Evolutionary conservation across 805 yeast species (phyloP), one percentile per base, ranked within the genome.

Genomic region (Sporopachydermia lactativora): DNA sequence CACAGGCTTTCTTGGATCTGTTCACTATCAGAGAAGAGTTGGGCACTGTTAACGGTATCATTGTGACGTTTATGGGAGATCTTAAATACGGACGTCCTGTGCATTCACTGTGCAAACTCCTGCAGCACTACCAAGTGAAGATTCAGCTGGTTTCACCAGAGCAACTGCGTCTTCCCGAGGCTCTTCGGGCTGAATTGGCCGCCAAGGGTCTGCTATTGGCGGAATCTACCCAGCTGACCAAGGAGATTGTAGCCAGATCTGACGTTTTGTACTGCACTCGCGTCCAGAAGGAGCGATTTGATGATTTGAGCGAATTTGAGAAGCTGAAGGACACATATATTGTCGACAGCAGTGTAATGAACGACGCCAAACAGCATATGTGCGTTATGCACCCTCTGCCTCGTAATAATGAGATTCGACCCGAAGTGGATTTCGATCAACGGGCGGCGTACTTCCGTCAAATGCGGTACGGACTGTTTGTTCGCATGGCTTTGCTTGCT

Each of bases 371-470:
- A 68, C 86, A 85, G 61, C 96, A 92, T 65, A 92, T 92, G 97
- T 85, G 96, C 62, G 81, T 92, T 48, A 81, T 92, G 95, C 99
- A 92, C 61, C 99, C 99, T 60, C 75, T 92, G 54, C 99, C 99
- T 59, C 82, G 99, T 64, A 88, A 85, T 49, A 81, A 77, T 54
- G 99, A 92, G 67, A 89, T 92, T 52, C 82, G 82, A 56, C 97
- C 88, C 66, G 98, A 92, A 68, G 97, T 92, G 55, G 99, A 92
- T 62, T 92, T 89, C 58, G 99, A 92, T 65, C 96, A 89, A 64
- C 82, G 99, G 63, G 97, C 98, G 49, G 97, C 98, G 44, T 92
- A 92, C 70, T 92, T 92, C 73, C 82, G 99, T 75, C 97, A 92
- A 52, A 92, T 92, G 98, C 81, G 94, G 63, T 89, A 92, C 59